Evolutionary conservation across 2,329 filamentous ascomycete species (phyloP), one percentile per base, ranked within the genome.

Genomic region (Microsporum ferrugineum): DNA sequence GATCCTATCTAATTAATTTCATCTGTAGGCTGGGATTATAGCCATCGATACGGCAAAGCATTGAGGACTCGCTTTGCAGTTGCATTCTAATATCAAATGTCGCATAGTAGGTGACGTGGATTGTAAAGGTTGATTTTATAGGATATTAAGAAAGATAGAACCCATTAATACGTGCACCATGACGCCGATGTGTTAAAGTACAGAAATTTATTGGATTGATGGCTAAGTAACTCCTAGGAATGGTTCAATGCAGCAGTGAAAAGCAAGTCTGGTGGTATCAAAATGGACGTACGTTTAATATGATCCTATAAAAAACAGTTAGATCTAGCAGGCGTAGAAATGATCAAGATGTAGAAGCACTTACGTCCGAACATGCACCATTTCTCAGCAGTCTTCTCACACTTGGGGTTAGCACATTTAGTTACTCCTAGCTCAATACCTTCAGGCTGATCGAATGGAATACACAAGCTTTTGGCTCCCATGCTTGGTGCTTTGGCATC

Each of bases 321-420:
- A 63, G 62, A 31, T 10, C 4, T 6, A 5, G 27, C 17, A 17
- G 17, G 17, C 5, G 8, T 58, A 27, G 7, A 58, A 27, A 8
- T 2, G 33, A 7, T 55, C 12, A 17, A 34, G 29, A 23, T n/a
- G 12, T n/a, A 17, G 36, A 5, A n/a, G 39, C 33, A 65, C 64
- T 63, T 62, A 65, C 64, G 63, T 70, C 92, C 92, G 76, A 96
- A 97, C 86, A 96, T 88, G 75, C 89, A 88, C 88, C 89, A 97
- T 70, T 87, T 83, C 80, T 92, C 84, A 17, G 92, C 92, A 58
- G 84, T 77, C 65, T 79, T 80, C 63, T 80, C 79, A 77, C 92
- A 97, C 70, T 92, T 87, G 47, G 92, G 92, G 80, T 89, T 96
- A 68, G 92, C 80, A 73, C 94, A 99, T 77, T 94, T 91, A 62